Conservation (phyloP, 805 yeast species). For the Candida boleticola region DNA sequence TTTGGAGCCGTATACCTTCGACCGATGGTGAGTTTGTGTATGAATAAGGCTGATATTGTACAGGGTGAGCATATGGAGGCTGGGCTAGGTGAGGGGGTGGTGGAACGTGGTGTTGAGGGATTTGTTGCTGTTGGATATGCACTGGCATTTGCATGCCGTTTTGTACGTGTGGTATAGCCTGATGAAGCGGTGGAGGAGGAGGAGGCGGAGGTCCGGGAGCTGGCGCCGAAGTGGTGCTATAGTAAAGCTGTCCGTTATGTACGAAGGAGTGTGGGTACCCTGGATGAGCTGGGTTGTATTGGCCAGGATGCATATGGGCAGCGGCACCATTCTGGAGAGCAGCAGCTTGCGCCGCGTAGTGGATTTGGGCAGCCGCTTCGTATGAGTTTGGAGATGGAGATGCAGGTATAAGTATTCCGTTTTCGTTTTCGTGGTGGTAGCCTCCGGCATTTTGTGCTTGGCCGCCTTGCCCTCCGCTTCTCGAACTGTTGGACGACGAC, state of each 20-base stretch:
- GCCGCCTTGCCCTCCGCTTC: slow-evolving; percentile 9
- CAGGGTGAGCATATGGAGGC: neutral
- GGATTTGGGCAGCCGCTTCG: slow-evolving; percentile 10
- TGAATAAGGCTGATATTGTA: slow-evolving; percentile 2
- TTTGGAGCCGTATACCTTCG: slow-evolving; percentile 1
- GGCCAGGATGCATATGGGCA: slow-evolving; percentile 6
- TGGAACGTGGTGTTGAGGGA: slow-evolving; percentile 6
- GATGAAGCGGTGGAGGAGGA: slow-evolving; percentile 5
- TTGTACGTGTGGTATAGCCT: neutral
- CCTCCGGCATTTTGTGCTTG: neutral
- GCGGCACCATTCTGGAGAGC: neutral
- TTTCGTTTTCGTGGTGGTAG: neutral
- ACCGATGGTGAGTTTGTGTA: no score
- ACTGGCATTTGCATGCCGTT: slow-evolving; percentile 2
- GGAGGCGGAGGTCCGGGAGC: slow-evolving; percentile 2
- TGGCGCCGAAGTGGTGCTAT: slow-evolving; percentile 2
- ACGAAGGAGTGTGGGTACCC: slow-evolving; percentile 10
- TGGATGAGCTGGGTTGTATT: slow-evolving; percentile 3
- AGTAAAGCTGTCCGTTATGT: slow-evolving; percentile 4
- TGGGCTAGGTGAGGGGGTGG: neutral
- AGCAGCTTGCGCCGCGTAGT: slow-evolving; percentile 6
- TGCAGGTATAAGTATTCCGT: slow-evolving; percentile 6
- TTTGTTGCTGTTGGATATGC: slow-evolving; percentile 7
- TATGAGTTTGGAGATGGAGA: slow-evolving; percentile 10
- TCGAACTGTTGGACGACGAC: slow-evolving; percentile 34